These are phyloP conservation scores for Calamus simplicifolius DNA, from an alignment of 176 grass and related monocot species.

Conservation along the genomic window DNA sequence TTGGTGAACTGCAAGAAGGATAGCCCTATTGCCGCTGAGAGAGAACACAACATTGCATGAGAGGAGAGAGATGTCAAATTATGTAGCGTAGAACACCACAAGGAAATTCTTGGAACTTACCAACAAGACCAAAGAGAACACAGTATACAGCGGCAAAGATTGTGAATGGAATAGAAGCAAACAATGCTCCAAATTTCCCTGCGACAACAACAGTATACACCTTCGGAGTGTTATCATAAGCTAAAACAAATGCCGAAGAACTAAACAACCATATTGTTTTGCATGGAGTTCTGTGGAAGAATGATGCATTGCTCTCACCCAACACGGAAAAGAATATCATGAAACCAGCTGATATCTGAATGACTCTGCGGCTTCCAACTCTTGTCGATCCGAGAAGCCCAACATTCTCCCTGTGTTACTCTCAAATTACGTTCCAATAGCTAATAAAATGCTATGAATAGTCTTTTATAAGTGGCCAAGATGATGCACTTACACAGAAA, in stretches of 20 bases:
- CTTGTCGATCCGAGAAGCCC: conserved; percentile 79
- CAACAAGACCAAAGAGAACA: conserved; percentile 79
- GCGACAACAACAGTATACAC: neutral
- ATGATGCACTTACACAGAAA: conserved; percentile 66
- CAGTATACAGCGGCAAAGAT: conserved; percentile 93
- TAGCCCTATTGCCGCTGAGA: conserved; percentile 80
- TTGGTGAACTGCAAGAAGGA: conserved; percentile 98
- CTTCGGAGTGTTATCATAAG: no score
- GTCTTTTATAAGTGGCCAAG: no score
- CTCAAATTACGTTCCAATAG: no score
- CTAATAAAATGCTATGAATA: no score
- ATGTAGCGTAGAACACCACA: neutral
- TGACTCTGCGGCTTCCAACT: conserved; percentile 83
- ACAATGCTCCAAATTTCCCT: conserved; percentile 97
- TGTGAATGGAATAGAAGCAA: conserved; percentile 91
- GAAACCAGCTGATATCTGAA: conserved; percentile 92
- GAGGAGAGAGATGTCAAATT: neutral
- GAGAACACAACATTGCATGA: conserved; percentile 12
- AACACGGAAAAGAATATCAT: conserved; percentile 99
- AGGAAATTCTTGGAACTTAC: conserved; percentile 25
- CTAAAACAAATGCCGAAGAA: no score
- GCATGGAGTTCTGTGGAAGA: no score
- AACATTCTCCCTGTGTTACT: conserved; percentile 70
- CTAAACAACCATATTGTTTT: no score
- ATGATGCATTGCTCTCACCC: conserved; percentile 37